Evolutionary conservation across 108 stramenopile genomes (phyloP).

Genomic region (Hondaea fermentalgiana): DNA sequence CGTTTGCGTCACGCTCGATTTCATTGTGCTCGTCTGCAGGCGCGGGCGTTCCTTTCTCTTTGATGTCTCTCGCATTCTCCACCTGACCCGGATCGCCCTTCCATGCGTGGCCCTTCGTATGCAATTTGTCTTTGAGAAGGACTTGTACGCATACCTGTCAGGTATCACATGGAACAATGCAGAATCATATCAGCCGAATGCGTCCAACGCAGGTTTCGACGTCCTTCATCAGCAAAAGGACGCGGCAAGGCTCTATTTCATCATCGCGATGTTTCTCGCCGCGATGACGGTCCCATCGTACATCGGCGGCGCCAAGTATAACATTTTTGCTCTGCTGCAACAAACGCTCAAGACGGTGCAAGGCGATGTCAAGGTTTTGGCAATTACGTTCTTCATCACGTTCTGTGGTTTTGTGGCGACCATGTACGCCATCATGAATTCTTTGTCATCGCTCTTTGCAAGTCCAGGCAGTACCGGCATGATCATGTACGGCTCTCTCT

Average conservation of each 20-base stretch:
- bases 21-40: neutral
- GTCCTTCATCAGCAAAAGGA: neutral
- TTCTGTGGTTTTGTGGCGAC: neutral
- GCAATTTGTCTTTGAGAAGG: neutral
- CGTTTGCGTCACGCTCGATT: neutral
- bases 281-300: neutral
- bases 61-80: neutral
- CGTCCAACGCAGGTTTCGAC: neutral
- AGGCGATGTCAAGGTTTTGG: neutral
- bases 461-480: neutral
- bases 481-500: neutral
- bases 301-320: neutral
- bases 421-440: constrained; percentile 1
- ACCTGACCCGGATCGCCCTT: neutral
- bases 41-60: neutral
- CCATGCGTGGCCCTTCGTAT: neutral
- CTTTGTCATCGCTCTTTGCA: neutral
- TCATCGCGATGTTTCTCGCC: neutral
- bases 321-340: neutral
- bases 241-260: neutral
- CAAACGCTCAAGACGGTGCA: neutral
- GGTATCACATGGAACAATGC: neutral
- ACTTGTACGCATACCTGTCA: neutral
- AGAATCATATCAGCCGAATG: neutral
- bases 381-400: neutral